Evolutionary conservation across 2,329 filamentous ascomycete genomes (phyloP), one percentile per base, ranked within the genome.

Genomic region (Cladophialophora carrionii): DNA sequence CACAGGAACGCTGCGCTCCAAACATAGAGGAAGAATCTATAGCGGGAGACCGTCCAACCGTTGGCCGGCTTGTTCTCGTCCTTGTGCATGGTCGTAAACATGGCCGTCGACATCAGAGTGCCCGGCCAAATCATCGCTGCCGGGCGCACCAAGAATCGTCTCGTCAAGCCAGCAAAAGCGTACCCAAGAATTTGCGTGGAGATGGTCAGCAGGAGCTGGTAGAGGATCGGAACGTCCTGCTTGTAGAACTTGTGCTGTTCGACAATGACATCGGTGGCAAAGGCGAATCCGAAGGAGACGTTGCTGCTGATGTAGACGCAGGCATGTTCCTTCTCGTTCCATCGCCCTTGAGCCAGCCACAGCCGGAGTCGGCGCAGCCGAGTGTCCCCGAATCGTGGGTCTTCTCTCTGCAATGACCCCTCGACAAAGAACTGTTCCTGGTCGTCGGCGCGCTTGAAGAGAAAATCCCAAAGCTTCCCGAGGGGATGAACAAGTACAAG

Each of bases 101-200:
- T 93, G 72, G 91, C 89, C 0, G 91, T 91, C 22, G 91, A 94
- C 83, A 94, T 92, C 57, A 96, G 81, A 0, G 92, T 96, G 24
- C 90, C 89, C 0, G 92, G 92, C 92, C 92, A 96, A 55, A 96
- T 92, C 90, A 96, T 96, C 65, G 90, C 90, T 67, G 90, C 90
- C 0, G 92, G 92, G 29, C 91, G 87, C 31, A 96, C 91, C 4
- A 96, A 83, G 74, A 92, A 95, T 57, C 90, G 86, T 63, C 91
- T 84, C 1, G 90, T 90, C 51, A 96, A 81, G 1, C 92, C 92
- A 57, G 92, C 92, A 74, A 96, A 92, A 2, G 91, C 88, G 75
- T 96, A 96, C 14, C 92, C 92, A 37, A 96, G 80, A 31, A 95
- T 90, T 74, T 96, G 92, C 0, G 91, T 95, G 2, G 91, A 95